These are phyloP conservation scores for Hypoxylon sp. DNA, from an alignment of 2,329 filamentous ascomycete species.

Conservation along the genomic window DNA sequence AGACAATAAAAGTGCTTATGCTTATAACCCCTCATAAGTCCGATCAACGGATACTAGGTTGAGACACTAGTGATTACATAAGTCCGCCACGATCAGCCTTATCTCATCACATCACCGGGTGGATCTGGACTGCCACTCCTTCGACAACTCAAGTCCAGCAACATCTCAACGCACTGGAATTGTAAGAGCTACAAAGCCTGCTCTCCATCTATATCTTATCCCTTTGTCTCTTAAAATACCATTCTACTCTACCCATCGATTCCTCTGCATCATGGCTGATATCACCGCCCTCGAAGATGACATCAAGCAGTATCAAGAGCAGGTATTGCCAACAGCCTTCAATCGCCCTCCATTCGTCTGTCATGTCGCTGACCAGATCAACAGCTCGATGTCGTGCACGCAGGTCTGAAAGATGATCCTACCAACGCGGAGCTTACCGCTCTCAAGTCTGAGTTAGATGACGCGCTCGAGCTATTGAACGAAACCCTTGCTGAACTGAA, in stretches of 20 bases:
- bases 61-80: not conserved
- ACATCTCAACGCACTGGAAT: not conserved
- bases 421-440: slow-evolving; percentile 79
- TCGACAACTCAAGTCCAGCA: not conserved
- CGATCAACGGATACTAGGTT: not conserved
- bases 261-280: slow-evolving; percentile 49
- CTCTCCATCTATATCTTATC: not conserved
- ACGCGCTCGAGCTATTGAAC: slow-evolving; percentile 80
- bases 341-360: not conserved
- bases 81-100: not conserved
- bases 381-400: slow-evolving; percentile 79
- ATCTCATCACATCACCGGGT: not conserved
- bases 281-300: slow-evolving; percentile 59
- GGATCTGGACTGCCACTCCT: not conserved
- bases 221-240: not conserved
- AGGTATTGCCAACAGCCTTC: slow-evolving; percentile 53
- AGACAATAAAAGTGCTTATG: no score
- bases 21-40: not conserved
- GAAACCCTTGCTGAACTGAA: slow-evolving; percentile 83
- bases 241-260: not conserved
- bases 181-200: not conserved
- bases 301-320: slow-evolving; percentile 63
- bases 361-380: slow-evolving; percentile 9
- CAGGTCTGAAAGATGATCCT: slow-evolving; percentile 80
- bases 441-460: slow-evolving; percentile 81